Base-by-base conservation (phyloP, 805 yeast species). In the Ogataea henricii region DNA sequence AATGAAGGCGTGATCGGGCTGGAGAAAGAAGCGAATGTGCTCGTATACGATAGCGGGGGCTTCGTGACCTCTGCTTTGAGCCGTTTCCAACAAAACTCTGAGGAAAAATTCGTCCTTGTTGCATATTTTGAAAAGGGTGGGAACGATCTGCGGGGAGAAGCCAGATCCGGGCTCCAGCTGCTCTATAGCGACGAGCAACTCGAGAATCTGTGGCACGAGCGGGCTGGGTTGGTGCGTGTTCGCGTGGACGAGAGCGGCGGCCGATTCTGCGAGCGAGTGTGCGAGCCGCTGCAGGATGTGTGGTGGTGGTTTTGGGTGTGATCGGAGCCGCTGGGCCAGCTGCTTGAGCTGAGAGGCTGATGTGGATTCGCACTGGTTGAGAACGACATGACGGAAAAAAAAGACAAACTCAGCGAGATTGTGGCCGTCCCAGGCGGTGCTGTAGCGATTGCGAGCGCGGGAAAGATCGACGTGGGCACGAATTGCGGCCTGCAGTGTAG, bases 401-500 rank as follows among this genome's bases (percentile, higher is more conserved):
- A 36, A 58, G 51, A 42, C 63, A 58, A 60, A 71, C 39, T 60
- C 65, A 21, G 46, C 58, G 35, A 62, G 33, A 10, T 43, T 53
- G 14, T 13, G 3, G 3, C 63, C 63, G 26, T 51, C 45, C 72
- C 70, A 65, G 2, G 47, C 36, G 1, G 45, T 7, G 3, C 59
- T 48, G 6, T 64, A 35, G 5, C 42, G 38, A 10, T 30, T 43
- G 25, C 73, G 68, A 17, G 58, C 56, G 6, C 39, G 23, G 21
- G 57, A 69, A 8, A 61, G 60, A 7, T 69, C 72, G 5, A 76
- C 42, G 45, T 68, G 68, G 16, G 73, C 62, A 20, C 82, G 66
- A 8, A 81, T 69, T 10, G 69, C 60, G 2, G 70, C 57, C 59
- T 86, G 92, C 30, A 91, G 63, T 6, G 64, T 45, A 1, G 55